phyloP scores from a whole-genome alignment of 805 yeast genomes.

The Candida sanyiensis region DNA sequence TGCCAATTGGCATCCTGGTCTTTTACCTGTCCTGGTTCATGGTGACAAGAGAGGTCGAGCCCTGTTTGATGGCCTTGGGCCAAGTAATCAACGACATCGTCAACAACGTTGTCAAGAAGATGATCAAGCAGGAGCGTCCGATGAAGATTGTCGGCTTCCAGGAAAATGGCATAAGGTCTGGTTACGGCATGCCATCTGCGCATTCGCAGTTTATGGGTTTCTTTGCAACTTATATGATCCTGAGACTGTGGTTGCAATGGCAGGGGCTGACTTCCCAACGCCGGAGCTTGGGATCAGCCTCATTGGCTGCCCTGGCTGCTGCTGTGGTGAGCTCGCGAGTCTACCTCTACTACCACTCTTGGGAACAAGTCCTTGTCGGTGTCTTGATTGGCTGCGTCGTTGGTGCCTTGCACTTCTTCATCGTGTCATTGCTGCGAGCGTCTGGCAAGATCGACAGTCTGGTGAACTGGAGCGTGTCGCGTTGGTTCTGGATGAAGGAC shows the following conservation, averaged over 20 bases:
- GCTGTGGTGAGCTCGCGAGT: constrained; percentile 67
- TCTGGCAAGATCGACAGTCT: constrained; percentile 64
- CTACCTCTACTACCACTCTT: constrained; percentile 71
- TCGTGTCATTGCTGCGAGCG: constrained; percentile 52
- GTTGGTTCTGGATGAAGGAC: constrained; percentile 52
- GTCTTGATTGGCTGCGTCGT: constrained; percentile 51
- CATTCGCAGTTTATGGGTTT: constrained; percentile 96
- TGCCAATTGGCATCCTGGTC: constrained; percentile 74
- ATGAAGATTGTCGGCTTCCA: constrained; percentile 31
- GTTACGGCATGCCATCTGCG: constrained; percentile 96
- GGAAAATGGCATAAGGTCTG: constrained; percentile 41
- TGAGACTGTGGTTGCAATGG: constrained; percentile 41
- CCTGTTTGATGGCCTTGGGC: constrained; percentile 77
- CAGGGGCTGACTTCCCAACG: constrained; percentile 27
- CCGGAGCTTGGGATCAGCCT: constrained; percentile 28
- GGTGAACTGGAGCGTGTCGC: constrained; percentile 50
- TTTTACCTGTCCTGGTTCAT: constrained; percentile 83
- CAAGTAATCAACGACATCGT: constrained; percentile 72
- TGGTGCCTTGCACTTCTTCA: constrained; percentile 53
- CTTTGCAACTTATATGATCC: constrained; percentile 51
- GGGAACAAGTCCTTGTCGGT: constrained; percentile 72
- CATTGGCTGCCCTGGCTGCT: constrained; percentile 26
- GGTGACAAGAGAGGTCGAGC: constrained; percentile 77
- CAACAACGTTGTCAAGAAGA: constrained; percentile 61
- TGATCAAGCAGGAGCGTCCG: constrained; percentile 74